Conservation (phyloP, 306 rosid genomes). For the Quercus rubra region DNA sequence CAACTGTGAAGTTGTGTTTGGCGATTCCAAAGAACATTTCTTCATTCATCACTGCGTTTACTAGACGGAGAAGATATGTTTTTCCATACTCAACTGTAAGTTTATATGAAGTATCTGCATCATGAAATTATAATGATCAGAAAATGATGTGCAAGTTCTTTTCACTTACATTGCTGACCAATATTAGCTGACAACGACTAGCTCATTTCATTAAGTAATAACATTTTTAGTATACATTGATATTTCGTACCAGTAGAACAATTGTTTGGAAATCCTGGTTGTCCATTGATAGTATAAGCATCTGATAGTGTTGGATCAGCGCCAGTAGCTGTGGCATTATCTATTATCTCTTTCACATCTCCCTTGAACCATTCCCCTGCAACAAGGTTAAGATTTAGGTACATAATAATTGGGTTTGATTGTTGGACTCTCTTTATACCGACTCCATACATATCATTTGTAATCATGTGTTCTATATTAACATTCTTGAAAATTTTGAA, state of each 20-base stretch:
- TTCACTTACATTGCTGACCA: no score
- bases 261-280: not conserved
- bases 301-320: not conserved
- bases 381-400: not conserved
- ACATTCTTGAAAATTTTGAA: no score
- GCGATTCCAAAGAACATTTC: slow-evolving; percentile 39
- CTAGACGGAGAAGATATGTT: slow-evolving; percentile 30
- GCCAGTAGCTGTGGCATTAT: not conserved
- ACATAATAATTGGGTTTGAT: no score
- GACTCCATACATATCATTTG: no score
- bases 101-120: slow-evolving; percentile 29
- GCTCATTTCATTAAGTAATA: no score
- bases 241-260: not conserved
- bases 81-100: slow-evolving; percentile 22
- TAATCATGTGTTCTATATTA: no score
- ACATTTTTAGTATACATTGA: no score
- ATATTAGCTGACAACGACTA: no score
- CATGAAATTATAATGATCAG: no score
- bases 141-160: no score
- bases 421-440: no score
- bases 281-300: not conserved
- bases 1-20: slow-evolving; percentile 32
- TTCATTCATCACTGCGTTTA: slow-evolving; percentile 37
- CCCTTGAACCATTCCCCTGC: not conserved
- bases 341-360: not conserved